Evolutionary conservation across 441 rosid genomes (phyloP).

Genomic region (Gossypium schwendimanii): DNA sequence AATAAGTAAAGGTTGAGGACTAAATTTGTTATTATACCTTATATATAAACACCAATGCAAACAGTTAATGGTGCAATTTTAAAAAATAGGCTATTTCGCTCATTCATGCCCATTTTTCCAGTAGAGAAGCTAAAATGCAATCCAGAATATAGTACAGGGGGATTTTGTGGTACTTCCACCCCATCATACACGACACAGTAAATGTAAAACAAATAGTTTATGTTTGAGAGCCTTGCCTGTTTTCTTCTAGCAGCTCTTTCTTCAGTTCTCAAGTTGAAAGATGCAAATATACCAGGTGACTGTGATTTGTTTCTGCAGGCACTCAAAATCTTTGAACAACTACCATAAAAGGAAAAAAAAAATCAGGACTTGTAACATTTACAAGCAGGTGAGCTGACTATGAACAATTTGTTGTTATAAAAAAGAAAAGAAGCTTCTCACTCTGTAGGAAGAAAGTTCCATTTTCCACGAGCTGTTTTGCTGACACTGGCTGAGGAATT

Average conservation of each 20-base stretch:
- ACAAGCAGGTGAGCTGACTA: background rate
- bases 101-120: too few species aligned
- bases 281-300: constrained; percentile 55
- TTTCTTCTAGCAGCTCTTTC: constrained; percentile 72
- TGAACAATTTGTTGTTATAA: background rate
- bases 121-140: too few species aligned
- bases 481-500: constrained; percentile 40
- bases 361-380: constrained; percentile 14
- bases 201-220: background rate
- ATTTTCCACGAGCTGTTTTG: constrained; percentile 54
- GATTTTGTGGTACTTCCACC: too few species aligned
- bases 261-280: constrained; percentile 69
- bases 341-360: constrained; percentile 21
- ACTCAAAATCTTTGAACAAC: constrained; percentile 58
- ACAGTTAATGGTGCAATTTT: too few species aligned
- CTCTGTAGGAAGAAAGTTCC: constrained; percentile 73
- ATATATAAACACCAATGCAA: too few species aligned
- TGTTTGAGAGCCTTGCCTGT: constrained; percentile 34
- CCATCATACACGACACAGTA: background rate
- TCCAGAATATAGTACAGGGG: too few species aligned
- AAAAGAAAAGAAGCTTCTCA: constrained; percentile 27
- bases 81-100: too few species aligned
- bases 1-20: too few species aligned
- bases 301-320: constrained; percentile 50
- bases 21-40: too few species aligned